phyloP scores from a whole-genome alignment of 129 eudicot genomes.

The Glebionis coronaria region DNA sequence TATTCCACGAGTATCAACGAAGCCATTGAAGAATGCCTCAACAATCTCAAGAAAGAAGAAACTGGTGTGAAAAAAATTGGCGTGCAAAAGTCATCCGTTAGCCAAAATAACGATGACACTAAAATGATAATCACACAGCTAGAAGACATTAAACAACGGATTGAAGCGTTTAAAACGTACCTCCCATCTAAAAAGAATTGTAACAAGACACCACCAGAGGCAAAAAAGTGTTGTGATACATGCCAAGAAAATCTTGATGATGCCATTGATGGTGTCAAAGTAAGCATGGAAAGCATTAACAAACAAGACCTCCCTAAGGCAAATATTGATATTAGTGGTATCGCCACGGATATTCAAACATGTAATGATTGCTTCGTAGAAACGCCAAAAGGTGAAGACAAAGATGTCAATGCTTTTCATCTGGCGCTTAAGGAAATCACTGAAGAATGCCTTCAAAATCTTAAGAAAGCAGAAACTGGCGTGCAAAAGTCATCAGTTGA shows the following conservation, averaged over 20 bases:
- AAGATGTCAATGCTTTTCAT: conserved; percentile 23
- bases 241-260: neutral
- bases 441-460: conserved; percentile 16
- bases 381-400: neutral
- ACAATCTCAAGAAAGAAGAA: neutral
- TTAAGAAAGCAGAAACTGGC: conserved; percentile 1
- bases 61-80: too few species aligned
- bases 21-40: neutral
- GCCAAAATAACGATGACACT: neutral
- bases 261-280: conserved; percentile 1
- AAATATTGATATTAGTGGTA: neutral
- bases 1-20: too few species aligned
- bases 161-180: neutral
- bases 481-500: neutral
- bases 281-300: neutral
- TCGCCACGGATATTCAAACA: neutral
- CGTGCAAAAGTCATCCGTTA: neutral
- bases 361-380: neutral
- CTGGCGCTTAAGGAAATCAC: too few species aligned
- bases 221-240: neutral
- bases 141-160: neutral
- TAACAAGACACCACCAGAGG: neutral
- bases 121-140: neutral
- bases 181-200: neutral
- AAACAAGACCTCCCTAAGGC: neutral